Percentiles rank a stretch among this genome's conserved stretches.
Conservation (phyloP, 257 asterid species). For the Solanum dulcamara region DNA sequence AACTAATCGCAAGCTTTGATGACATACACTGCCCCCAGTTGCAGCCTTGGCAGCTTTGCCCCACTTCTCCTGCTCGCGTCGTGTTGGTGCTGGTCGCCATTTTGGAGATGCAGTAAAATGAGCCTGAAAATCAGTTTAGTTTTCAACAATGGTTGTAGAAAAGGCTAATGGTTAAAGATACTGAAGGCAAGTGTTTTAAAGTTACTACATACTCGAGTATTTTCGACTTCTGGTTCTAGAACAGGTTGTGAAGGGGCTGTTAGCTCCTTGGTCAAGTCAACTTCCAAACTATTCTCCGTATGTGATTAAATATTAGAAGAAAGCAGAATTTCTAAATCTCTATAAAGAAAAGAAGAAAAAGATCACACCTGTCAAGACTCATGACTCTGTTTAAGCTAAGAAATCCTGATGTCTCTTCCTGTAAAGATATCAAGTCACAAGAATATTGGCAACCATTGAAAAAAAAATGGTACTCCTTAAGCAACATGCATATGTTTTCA, state of each 20-base stretch:
- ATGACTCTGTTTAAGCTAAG: conserved; percentile 90
- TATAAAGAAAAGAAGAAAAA: neutral
- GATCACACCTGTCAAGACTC: conserved; percentile 70
- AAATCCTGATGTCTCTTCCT: conserved; percentile 82
- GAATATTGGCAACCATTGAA: neutral
- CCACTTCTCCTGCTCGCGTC: conserved; percentile 95
- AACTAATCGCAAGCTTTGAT: neutral
- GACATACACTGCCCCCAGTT: conserved; percentile 87
- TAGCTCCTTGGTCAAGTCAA: conserved; percentile 71
- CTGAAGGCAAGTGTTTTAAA: neutral
- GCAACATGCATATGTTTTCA: neutral
- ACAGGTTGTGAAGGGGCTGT: conserved; percentile 25
- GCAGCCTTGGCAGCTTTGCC: conserved; percentile 81
- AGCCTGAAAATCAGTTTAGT: conserved; percentile 25
- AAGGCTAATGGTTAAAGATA: neutral
- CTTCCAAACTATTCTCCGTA: conserved; percentile 48
- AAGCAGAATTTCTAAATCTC: neutral
- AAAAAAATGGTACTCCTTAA: neutral
- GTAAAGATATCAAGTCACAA: neutral
- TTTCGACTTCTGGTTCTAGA: conserved; percentile 29
- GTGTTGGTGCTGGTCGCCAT: conserved; percentile 92
- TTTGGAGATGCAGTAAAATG: conserved; percentile 23
- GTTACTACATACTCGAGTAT: conserved; percentile 26
- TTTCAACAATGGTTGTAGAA: neutral
- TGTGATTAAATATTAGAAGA: neutral